Conservation (phyloP, 257 asterid species). For the Solanum corneliomulleri region DNA sequence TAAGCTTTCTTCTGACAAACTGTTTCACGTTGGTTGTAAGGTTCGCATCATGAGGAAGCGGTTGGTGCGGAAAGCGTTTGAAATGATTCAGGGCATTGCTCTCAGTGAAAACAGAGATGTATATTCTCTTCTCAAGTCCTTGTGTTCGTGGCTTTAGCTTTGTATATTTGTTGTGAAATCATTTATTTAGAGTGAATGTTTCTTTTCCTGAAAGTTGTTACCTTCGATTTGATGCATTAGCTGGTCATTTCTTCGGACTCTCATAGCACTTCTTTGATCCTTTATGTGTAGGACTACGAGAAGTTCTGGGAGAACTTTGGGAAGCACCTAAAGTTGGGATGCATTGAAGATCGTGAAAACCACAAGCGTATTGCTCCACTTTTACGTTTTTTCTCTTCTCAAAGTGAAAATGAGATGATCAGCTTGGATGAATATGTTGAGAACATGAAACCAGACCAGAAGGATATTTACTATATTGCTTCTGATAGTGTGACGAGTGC, state of each 20-base stretch:
- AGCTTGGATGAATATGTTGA: slow-evolving; percentile 92
- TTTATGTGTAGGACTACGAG: slow-evolving; percentile 58
- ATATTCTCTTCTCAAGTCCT: slow-evolving; percentile 1
- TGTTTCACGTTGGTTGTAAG: slow-evolving; percentile 19
- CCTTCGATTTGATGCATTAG: background rate
- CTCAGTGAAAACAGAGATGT: slow-evolving; percentile 83
- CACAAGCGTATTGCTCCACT: slow-evolving; percentile 96
- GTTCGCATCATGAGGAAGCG: slow-evolving; percentile 95
- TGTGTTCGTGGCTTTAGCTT: background rate
- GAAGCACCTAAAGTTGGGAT: slow-evolving; percentile 77
- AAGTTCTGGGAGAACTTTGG: slow-evolving; percentile 91
- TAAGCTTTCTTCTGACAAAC: background rate
- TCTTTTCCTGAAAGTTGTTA: background rate
- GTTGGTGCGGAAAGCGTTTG: slow-evolving; percentile 97
- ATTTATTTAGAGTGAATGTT: background rate
- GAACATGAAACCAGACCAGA: slow-evolving; percentile 90
- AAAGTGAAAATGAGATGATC: slow-evolving; percentile 65
- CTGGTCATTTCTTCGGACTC: background rate
- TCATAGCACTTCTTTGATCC: background rate
- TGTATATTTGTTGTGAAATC: background rate
- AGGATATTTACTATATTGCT: slow-evolving; percentile 78
- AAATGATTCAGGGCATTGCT: slow-evolving; percentile 89
- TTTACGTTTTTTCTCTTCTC: slow-evolving; percentile 84
- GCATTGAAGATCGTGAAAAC: slow-evolving; percentile 96
- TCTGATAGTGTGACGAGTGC: slow-evolving; percentile 89